These are phyloP conservation scores for Monilinia vaccinii-corymbosi DNA, from an alignment of 2,329 filamentous ascomycete genomes.

Conservation along the genomic window DNA sequence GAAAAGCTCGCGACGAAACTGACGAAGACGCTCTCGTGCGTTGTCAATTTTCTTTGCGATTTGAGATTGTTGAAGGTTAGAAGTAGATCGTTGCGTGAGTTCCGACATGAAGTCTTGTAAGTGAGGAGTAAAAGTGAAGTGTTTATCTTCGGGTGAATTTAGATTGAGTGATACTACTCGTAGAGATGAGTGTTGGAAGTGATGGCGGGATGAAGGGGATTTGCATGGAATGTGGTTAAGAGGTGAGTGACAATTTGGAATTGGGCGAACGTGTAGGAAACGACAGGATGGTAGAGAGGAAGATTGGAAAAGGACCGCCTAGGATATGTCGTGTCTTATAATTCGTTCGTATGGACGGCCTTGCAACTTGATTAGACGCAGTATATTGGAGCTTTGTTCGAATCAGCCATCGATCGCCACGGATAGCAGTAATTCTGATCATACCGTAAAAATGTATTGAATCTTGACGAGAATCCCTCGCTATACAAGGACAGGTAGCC, in stretches of 20 bases:
- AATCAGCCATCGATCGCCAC: not conserved
- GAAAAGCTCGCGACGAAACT: constrained; percentile 15
- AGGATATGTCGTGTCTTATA: not conserved
- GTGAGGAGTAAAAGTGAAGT: not conserved
- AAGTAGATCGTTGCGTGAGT: constrained; percentile 12
- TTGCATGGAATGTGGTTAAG: not conserved
- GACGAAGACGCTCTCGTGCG: constrained; percentile 16
- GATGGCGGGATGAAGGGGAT: not conserved
- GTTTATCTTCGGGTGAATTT: constrained; percentile 7
- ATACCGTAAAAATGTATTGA: not conserved
- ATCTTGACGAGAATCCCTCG: not conserved
- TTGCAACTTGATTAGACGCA: not conserved
- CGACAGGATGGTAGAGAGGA: not conserved
- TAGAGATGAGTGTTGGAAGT: not conserved
- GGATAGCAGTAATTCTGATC: not conserved
- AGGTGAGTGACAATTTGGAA: not conserved
- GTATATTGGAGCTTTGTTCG: not conserved
- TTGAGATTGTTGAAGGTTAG: constrained; percentile 11
- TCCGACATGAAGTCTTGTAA: constrained; percentile 3
- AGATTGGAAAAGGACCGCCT: not conserved
- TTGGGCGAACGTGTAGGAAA: not conserved
- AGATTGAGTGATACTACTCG: not conserved
- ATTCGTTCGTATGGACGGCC: not conserved
- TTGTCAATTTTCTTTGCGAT: constrained; percentile 11
- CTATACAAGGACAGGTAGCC: not conserved